Conservation (phyloP, 2,329 filamentous ascomycete species). For the Eutypa lata region DNA sequence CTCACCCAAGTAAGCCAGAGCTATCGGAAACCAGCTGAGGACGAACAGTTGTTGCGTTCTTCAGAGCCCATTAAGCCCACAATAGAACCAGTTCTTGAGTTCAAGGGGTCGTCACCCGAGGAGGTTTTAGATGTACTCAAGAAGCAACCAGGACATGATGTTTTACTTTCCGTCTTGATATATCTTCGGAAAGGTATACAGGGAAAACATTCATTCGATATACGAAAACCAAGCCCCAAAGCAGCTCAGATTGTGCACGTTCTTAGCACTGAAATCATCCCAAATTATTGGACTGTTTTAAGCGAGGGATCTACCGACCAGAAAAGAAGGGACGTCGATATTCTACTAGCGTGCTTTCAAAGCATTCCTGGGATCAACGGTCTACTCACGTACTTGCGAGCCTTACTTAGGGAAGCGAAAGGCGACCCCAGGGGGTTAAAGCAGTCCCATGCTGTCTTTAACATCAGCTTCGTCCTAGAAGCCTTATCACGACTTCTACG, state of each 20-base stretch:
- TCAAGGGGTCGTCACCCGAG: slow-evolving; percentile 32
- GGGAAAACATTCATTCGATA: slow-evolving; percentile 42
- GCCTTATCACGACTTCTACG: slow-evolving; percentile 41
- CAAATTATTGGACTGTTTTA: slow-evolving; percentile 76
- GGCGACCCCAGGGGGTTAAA: slow-evolving; percentile 33
- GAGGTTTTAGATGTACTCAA: slow-evolving; percentile 60
- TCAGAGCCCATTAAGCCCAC: slow-evolving; percentile 22
- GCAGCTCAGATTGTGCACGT: slow-evolving; percentile 73
- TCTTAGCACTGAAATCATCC: slow-evolving; percentile 70
- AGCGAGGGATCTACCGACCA: slow-evolving; percentile 37
- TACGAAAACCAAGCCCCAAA: slow-evolving; percentile 62
- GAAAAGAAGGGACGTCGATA: slow-evolving; percentile 35
- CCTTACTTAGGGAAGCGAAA: slow-evolving; percentile 53
- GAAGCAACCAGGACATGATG: slow-evolving; percentile 59
- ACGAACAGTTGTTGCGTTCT: slow-evolving; percentile 37
- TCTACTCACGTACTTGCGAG: slow-evolving; percentile 66
- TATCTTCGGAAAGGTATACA: slow-evolving; percentile 42
- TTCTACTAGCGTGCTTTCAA: slow-evolving; percentile 63
- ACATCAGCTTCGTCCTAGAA: slow-evolving; percentile 42
- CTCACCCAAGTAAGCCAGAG: slow-evolving; percentile 53
- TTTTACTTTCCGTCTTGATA: slow-evolving; percentile 48
- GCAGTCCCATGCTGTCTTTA: slow-evolving; percentile 39
- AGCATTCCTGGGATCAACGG: slow-evolving; percentile 78
- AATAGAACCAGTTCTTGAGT: slow-evolving; percentile 10
- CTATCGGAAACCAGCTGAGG: slow-evolving; percentile 38